Base-by-base conservation (phyloP, 176 grass and related monocot genomes). In the Carex myosuroides region DNA sequence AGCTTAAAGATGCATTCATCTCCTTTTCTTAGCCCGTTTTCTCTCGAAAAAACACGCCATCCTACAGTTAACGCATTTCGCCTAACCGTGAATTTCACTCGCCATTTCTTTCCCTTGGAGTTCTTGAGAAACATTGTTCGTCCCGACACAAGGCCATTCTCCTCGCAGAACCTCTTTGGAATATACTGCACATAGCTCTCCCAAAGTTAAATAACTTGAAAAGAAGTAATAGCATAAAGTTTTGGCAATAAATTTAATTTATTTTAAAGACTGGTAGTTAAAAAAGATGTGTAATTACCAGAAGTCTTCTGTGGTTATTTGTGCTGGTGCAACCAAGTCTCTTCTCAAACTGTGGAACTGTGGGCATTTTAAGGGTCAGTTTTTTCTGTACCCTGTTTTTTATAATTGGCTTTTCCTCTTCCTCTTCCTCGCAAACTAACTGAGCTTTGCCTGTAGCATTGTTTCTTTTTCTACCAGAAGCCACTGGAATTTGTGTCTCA, bases 1-100 rank as follows among this genome's bases (percentile, higher is more conserved):
- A 82, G 59, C 44, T 82, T 37, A 54, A 82, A 82, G 59, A 82
- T 50, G 44, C 80, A 82, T 16, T 3, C 14, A 29, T 82, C 80
- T 21, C n/a, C 11, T 30, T 82, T 37, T 16, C 18, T 82, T 48
- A 82, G 42, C 5, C 20, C 13, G 12, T 64, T 67, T 82, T 82
- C 39, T 18, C 0, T 64, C 3, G 13, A 62, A 50, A 82, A 82
- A 64, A 2, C 32, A 30, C 39, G 0, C 80, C 80, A 82, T 48
- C 80, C 61, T 0, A 14, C 66, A 3, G 54, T 26, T 50, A 82
- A 67, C 5, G 0, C 3, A 8, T 65, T 2, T 10, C 14, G 11
- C 29, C 61, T 30, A 17, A 67, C 10, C 66, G 5, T n/a, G 39
- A 82, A 44, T 48, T 64, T 82, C 22, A 67, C 80, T 44, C 0